Conservation (phyloP, 1,284 basidiomycete genomes). For the Xanthoconium separans region DNA sequence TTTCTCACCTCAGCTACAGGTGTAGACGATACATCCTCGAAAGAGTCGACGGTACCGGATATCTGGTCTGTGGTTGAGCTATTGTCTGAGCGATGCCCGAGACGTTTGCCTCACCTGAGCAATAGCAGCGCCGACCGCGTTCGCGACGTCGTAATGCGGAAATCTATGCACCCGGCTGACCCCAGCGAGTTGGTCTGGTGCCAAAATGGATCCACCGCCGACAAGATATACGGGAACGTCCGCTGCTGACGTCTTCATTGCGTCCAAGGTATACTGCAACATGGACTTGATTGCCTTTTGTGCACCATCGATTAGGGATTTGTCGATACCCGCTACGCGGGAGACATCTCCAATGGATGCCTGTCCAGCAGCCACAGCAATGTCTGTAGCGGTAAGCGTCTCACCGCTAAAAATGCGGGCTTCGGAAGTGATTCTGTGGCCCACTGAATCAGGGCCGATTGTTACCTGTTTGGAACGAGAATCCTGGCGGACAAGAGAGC, state of each 20-base stretch:
- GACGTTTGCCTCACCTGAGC: conserved; percentile 28
- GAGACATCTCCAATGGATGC: conserved; percentile 41
- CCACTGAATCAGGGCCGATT: conserved; percentile 61
- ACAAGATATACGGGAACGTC: conserved; percentile 51
- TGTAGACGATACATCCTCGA: conserved; percentile 41
- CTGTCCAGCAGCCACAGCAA: conserved; percentile 46
- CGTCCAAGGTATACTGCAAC: conserved; percentile 47
- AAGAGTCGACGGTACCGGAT: conserved; percentile 39
- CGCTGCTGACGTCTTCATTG: conserved; percentile 57
- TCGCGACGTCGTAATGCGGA: conserved; percentile 54
- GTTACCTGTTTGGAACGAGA: conserved; percentile 36
- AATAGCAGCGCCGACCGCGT: conserved; percentile 58
- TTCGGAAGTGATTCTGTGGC: conserved; percentile 48
- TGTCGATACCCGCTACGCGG: conserved; percentile 33
- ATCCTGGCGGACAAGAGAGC: conserved; percentile 44
- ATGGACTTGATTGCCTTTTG: conserved; percentile 45
- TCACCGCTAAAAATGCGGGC: conserved; percentile 53
- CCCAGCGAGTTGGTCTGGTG: conserved; percentile 47
- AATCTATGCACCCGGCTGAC: conserved; percentile 51
- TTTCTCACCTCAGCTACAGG: conserved; percentile 44
- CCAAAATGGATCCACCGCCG: conserved; percentile 53
- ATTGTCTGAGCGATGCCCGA: neutral
- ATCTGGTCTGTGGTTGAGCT: conserved; percentile 29
- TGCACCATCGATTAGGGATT: conserved; percentile 30
- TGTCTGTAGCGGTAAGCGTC: conserved; percentile 54